Base-by-base conservation (phyloP, 2,329 filamentous ascomycete genomes). In the Byssoonygena ceratinophila region DNA sequence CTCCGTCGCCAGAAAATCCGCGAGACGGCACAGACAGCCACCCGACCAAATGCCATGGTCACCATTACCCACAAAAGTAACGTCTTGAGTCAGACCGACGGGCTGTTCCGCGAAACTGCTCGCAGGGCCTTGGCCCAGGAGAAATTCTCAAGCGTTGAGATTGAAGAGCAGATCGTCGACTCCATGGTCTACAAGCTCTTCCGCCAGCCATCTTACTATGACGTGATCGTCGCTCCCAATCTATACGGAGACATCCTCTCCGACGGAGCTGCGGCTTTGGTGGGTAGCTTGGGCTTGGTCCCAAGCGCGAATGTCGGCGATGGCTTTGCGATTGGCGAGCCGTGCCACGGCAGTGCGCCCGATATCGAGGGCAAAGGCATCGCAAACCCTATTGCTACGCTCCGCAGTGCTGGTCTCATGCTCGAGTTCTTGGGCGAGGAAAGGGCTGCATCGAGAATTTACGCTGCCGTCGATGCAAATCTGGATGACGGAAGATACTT, bases 121-220 rank as follows among this genome's bases (percentile, higher is more conserved):
- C 83, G 86, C 60, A 76, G 77, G 27, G 87, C 87, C 3, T 82
- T 97, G 7, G 77, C 81, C 25, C 76, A 77, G 48, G 60, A 78
- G 11, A 77, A 74, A 59, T 96, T 87, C 74, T 70, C 72, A 1
- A 46, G 44, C 22, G 74, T 94, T 51, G 72, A 73, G 39, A 77
- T 96, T 51, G 92, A 97, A 72, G 92, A 97, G 77, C 92, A 98
- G 75, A 98, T 98, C 61, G 91, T 98, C 58, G 92, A 98, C 73
- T 91, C 85, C 57, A 98, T 98, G 92, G 89, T 97, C 54, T 97
- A 97, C 81, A 97, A 97, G 77, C 85, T 98, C 53, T 97, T 97
- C 82, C 87, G 91, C 57, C 88, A 97, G 72, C 92, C 92, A 40
- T 79, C 84, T 64, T 85, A 84, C 65, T 98, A 97, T 81, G 92